Evolutionary conservation across 345 rosid genomes (phyloP).

Genomic region (Pistacia vera): DNA sequence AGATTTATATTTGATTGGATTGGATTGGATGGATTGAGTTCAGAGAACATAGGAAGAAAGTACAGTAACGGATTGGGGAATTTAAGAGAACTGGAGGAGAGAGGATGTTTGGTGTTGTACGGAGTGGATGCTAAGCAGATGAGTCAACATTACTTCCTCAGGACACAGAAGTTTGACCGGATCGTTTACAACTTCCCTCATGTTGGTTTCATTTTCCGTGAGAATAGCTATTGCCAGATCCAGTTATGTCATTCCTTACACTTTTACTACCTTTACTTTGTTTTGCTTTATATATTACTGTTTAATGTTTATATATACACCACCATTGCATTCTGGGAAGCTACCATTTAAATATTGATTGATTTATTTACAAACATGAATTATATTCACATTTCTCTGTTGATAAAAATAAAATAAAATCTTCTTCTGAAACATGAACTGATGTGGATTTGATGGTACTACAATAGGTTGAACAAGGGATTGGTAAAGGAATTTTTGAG

Average conservation of each 20-base stretch:
- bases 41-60: constrained; percentile 27
- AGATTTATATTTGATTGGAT: no score
- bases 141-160: constrained; percentile 34
- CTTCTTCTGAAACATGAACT: no score
- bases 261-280: no score
- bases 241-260: constrained; percentile 22
- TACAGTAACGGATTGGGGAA: constrained; percentile 31
- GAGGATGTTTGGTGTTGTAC: constrained; percentile 32
- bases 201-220: constrained; percentile 37
- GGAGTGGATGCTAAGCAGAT: constrained; percentile 45
- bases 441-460: constrained; percentile 15
- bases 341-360: no score
- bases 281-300: neutral
- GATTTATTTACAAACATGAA: no score
- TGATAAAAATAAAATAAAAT: no score
- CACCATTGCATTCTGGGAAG: neutral
- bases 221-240: constrained; percentile 35
- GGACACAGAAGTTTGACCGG: constrained; percentile 37
- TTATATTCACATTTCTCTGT: no score
- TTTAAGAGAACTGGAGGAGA: constrained; percentile 31
- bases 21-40: neutral
- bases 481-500: constrained; percentile 34
- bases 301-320: no score
- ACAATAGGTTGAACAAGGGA: constrained; percentile 35
- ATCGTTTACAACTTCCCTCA: constrained; percentile 47